A percentile compares a stretch with the other conserved stretches of the same genome.
phyloP scores from a whole-genome alignment of 192 early-diverging fungal species.

The Phycomyces nitens region DNA sequence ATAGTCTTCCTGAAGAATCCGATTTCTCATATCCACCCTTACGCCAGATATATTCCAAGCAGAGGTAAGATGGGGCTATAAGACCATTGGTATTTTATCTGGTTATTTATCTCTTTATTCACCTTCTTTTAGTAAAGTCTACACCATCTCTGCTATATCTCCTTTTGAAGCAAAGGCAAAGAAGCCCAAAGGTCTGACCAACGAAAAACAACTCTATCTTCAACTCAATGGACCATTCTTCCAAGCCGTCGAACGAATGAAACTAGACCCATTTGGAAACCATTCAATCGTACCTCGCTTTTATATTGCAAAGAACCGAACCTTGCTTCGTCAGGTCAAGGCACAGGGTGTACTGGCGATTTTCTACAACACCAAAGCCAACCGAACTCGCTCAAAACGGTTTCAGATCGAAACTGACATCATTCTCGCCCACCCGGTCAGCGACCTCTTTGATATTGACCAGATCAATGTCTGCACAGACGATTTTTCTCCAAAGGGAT shows the following conservation, averaged over 20 bases:
- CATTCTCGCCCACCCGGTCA: conserved; percentile 24
- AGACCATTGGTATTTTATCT: neutral
- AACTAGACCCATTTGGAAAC: conserved; percentile 9
- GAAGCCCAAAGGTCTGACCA: conserved; percentile 29
- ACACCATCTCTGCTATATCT: conserved; percentile 25
- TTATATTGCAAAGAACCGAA: conserved; percentile 39
- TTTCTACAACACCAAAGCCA: conserved; percentile 30
- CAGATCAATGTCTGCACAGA: conserved; percentile 31
- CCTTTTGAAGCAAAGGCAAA: conserved; percentile 24
- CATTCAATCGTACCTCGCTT: conserved; percentile 31
- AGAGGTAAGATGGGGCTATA: conserved; percentile 14
- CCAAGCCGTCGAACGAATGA: conserved; percentile 29
- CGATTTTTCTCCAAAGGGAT: conserved; percentile 25
- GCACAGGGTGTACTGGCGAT: conserved; percentile 27
- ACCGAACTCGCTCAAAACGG: conserved; percentile 12
- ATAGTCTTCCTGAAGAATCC: conserved; percentile 25
- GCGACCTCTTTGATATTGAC: conserved; percentile 27
- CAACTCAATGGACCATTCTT: conserved; percentile 31
- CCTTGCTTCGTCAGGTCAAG: conserved; percentile 28
- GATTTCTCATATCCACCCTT: conserved; percentile 32
- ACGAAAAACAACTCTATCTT: conserved; percentile 27
- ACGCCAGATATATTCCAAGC: conserved; percentile 21
- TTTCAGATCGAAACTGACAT: conserved; percentile 23
- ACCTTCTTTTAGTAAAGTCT: conserved; percentile 17
- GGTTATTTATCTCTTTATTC: neutral